Base-by-base conservation (phyloP, 495 filamentous ascomycete genomes). In the Aspergillus asperescens region DNA sequence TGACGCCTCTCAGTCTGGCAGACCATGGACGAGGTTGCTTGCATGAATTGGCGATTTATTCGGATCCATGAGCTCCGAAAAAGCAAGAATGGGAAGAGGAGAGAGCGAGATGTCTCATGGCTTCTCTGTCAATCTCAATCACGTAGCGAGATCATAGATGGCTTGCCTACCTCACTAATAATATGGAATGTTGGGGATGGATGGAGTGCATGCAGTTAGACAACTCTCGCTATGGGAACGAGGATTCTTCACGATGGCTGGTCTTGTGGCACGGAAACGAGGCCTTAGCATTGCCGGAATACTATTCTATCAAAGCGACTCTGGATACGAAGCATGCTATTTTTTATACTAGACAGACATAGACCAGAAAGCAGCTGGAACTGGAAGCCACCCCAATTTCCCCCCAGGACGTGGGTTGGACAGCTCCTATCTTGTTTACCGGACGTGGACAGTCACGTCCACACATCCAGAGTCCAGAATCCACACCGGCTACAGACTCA, bases 21-120 rank as follows among this genome's bases (percentile, higher is more conserved):
- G 7, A 18, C 48, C 13, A 23, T 19, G 22, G 28, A 32, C 22
- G 16, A 54, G 31, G 31, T 29, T 37, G 42, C 25, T 54, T 54
- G 51, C 51, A 54, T 40, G 29, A 40, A 31, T 22, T 22, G 24
- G 37, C 27, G 24, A 43, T 45, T 38, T 18, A 24, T 23, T 37
- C 32, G 32, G 51, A 40, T 31, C 7, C 35, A 40, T 47, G 24
- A 24, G 22, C 24, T 47, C 32, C 42, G 23, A 31, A 46, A 47
- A 54, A 46, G 47, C 37, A 51, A 51, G 37, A 51, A 42, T 43
- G 38, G 38, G 32, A 32, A 41, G 37, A 32, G 18, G 25, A 15
- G 4, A 23, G n/a, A n/a, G 22, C 3, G 23, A 16, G 34, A 37
- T 5, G 4, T 37, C 34, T 16, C 34, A 37, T 18, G 4, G n/a